Evolutionary conservation across 352 stramenopile genomes (phyloP), one percentile per base, ranked within the genome.

Genomic region (Globisporangium nodosum): DNA sequence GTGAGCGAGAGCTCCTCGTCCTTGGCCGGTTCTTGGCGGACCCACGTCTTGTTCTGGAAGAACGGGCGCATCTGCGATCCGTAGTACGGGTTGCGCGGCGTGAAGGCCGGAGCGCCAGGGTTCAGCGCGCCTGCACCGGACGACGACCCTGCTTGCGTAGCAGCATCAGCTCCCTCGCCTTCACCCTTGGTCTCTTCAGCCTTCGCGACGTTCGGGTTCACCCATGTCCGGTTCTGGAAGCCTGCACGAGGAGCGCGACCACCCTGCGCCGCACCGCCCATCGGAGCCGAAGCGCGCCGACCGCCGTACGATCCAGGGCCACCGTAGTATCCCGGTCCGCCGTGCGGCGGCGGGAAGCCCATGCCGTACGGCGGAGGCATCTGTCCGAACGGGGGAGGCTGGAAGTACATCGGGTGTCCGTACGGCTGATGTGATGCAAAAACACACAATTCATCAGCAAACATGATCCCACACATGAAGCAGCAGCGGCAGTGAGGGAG

Each of bases 31-130:
- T 94, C 85, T 27, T 71, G 79, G 59, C 85, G 78, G 47, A 94
- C 82, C 85, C 85, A 94, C 8, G 82, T 92, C 71, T 90, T 91
- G 75, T 94, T 94, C 65, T 94, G 85, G 66, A 94, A 94, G 15
- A 79, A 77, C 16, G 85, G 85, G 2, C 85, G 80, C 76, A 89
- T 89, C 52, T 89, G 78, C 52, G 74, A 77, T 30, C 71, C 64
- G 68, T 70, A 87, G 70, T 77, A 90, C 49, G 78, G 78, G 64
- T 88, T 89, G 33, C 78, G 76, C 6, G 83, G 78, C 49, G 72
- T 63, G 60, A 78, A 88, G 1, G 68, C 40, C 31, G 64, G 63
- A 0, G 78, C 65, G 13, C 61, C 59, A 15, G 76, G 16, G 53
- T 84, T 82, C 55, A 78, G 16, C 4, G 43, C 51, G 5, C 60